Conservation (phyloP, 129 eudicot species). For the Tanacetum coccineum region DNA sequence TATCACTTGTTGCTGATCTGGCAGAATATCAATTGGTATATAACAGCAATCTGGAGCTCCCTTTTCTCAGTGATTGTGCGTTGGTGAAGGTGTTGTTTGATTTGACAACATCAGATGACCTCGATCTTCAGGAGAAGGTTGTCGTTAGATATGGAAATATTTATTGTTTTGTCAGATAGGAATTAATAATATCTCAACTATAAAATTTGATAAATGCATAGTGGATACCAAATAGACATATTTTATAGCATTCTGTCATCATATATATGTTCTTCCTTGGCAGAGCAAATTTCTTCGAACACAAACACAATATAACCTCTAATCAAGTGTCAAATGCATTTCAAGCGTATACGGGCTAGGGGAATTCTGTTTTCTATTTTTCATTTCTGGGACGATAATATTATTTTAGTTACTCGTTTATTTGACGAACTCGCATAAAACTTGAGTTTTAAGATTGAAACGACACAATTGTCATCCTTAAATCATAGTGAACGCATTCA, state of each 20-base stretch:
- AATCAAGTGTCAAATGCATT: no score
- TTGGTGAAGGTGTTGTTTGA: constrained; percentile 66
- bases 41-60: constrained; percentile 33
- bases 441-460: no score
- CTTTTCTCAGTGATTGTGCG: constrained; percentile 49
- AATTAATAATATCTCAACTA: neutral
- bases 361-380: neutral
- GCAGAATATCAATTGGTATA: constrained; percentile 52
- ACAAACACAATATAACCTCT: no score
- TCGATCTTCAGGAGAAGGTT: constrained; percentile 93
- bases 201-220: neutral
- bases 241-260: no score
- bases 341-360: neutral
- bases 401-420: no score
- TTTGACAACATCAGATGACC: constrained; percentile 48
- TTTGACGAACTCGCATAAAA: no score
- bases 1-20: constrained; percentile 74
- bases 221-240: no score
- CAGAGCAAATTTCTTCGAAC: no score
- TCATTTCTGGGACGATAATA: neutral
- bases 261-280: no score
- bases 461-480: no score
- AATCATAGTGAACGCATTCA: no score
- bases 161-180: neutral
- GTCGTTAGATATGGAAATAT: neutral